Evolutionary conservation across 2,329 filamentous ascomycete species (phyloP).

Genomic region (Pseudopyricularia cyperi): DNA sequence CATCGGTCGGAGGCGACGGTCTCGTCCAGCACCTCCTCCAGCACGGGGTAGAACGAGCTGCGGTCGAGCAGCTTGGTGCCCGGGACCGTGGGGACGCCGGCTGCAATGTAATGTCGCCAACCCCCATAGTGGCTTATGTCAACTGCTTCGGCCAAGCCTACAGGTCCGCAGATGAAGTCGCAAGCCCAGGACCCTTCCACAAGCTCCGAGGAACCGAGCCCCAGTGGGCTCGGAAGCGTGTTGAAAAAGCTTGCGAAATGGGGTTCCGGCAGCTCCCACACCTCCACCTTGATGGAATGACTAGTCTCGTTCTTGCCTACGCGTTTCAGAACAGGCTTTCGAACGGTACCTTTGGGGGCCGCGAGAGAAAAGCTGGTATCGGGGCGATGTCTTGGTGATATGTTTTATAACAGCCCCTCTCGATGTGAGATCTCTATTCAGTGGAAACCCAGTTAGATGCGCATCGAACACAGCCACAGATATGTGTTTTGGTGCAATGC

Average conservation of each 20-base stretch:
- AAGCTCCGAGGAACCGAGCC: conserved; percentile 22
- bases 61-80: conserved; percentile 38
- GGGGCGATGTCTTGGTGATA: not conserved
- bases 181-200: conserved; percentile 18
- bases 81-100: conserved; percentile 27
- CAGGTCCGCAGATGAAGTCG: conserved; percentile 23
- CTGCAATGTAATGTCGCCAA: conserved; percentile 9
- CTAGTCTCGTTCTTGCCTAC: not conserved
- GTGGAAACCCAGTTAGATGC: not conserved
- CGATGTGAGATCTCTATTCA: not conserved
- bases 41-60: conserved; percentile 39
- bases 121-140: conserved; percentile 12
- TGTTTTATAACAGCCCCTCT: not conserved
- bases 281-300: not conserved
- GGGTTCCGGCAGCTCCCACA: not conserved
- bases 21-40: conserved; percentile 33
- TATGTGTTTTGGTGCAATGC: not conserved
- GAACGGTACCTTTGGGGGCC: not conserved
- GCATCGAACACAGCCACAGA: not conserved
- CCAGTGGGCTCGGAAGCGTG: conserved; percentile 19
- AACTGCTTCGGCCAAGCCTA: conserved; percentile 14
- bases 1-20: not conserved
- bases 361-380: not conserved
- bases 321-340: not conserved
- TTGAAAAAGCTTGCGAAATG: conserved; percentile 6